Base-by-base conservation (phyloP, 1,139 yeast species). In the Hanseniaspora uvarum region DNA sequence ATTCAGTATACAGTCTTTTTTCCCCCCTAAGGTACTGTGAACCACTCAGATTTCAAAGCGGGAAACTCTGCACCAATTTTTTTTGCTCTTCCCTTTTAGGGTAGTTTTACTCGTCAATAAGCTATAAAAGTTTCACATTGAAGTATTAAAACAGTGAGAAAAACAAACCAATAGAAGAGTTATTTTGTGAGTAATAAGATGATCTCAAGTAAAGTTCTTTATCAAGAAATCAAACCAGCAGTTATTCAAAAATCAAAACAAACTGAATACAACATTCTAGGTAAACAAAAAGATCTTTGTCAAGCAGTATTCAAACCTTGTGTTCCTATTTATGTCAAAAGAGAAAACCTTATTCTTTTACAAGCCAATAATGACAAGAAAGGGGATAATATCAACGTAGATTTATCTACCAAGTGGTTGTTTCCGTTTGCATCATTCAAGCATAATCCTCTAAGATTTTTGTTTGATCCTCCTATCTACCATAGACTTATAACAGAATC, bases 331-430 rank as follows among this genome's bases (percentile, higher is more conserved):
- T 61, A 59, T 30, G 61, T 62, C 19, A 58, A 59, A 37, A 58
- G 58, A 53, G 61, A 59, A 16, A 61, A 59, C 52, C 44, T 58
- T 38, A 58, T 60, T 30, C 48, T 60, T 7, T 57, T 53, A 12
- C 48, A 53, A 21, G 45, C 49, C 4, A 38, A 48, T 16, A 43
- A 31, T 33, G 33, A 23, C 14, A 14, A 58, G 31, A 57, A 56
- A 5, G 51, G 58, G 8, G 50, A 56, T 23, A 46, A 55, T 4
- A 36, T 23, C 12, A 24, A 38, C 11, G 55, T 58, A 24, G 46
- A 60, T 12, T 46, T 62, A 47, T 55, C 60, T 11, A 59, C 60
- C 34, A 59, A 58, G 41, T 61, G 65, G 65, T 43, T 61, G 33
- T 49, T 34, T 14, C 53, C 53, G 19, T 26, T 41, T 19, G 47